Evolutionary conservation across 345 rosid species (phyloP).

Genomic region (Pugionium cornutum): DNA sequence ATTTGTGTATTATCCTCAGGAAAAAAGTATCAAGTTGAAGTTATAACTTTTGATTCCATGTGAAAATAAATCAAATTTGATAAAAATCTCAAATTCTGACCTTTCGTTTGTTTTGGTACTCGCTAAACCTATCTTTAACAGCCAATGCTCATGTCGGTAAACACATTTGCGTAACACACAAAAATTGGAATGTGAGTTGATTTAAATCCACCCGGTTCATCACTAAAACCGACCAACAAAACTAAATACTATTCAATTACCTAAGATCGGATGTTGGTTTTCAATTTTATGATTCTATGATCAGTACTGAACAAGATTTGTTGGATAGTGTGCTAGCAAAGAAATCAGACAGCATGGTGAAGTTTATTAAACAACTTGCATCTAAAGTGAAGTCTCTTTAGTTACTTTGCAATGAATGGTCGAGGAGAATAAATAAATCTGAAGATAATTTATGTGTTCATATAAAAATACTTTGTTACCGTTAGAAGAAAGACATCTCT

Average conservation of each 20-base stretch:
- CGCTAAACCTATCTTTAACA: background rate
- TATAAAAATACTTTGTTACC: slow-evolving; percentile 21
- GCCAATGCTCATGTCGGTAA: background rate
- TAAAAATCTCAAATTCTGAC: background rate
- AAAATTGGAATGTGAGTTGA: too few species aligned
- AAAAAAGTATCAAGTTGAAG: background rate
- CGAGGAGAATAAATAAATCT: background rate
- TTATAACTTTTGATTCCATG: slow-evolving; percentile 15
- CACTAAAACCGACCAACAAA: too few species aligned
- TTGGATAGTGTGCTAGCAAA: background rate
- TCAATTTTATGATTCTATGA: background rate
- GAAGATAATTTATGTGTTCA: background rate
- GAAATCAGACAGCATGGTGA: background rate
- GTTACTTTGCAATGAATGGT: slow-evolving; percentile 14
- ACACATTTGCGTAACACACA: too few species aligned
- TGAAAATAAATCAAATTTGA: slow-evolving; percentile 4
- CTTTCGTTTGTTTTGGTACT: background rate
- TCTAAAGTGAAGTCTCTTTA: slow-evolving; percentile 9
- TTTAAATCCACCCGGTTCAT: too few species aligned
- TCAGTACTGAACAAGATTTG: background rate
- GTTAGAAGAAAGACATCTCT: slow-evolving; percentile 25
- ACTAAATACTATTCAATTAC: too few species aligned
- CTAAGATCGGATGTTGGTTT: background rate
- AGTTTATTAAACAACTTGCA: slow-evolving; percentile 24
- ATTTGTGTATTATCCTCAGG: background rate